Evolutionary conservation across 208 protist genomes (phyloP), one percentile per base, ranked within the genome.

Genomic region (Angomonas ambiguus): DNA sequence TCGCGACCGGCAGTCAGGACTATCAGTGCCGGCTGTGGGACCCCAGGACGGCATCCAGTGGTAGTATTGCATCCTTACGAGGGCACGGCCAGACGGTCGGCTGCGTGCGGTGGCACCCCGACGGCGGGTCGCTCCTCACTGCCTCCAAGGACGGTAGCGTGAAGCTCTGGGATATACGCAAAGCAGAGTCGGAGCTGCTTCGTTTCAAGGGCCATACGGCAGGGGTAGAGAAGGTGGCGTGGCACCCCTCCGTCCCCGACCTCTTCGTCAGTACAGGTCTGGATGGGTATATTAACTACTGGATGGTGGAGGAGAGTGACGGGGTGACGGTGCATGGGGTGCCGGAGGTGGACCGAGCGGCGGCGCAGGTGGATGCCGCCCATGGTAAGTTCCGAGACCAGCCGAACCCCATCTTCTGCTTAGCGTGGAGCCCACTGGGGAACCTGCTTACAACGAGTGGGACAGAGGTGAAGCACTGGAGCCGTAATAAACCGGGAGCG

Each of bases 1-100:
- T 96, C 51, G 81, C 87, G 1, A 93, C 90, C 22, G 90, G 87
- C n/a, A 92, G 87, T 55, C 86, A 93, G 64, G 90, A 96, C 73
- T 84, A 79, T 51, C 79, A 91, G 67, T 87, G 79, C 67, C 83
- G 90, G 11, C 69, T 96, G 42, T 96, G 90, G 87, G 90, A 96
- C 57, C 90, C 90, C 18, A 84, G 90, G 32, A 88, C 85, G 16
- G 85, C 85, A 0, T 76, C 83, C 24, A 72, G 79, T 13, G 83
- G 85, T 45, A 93, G 85, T 68, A 78, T 96, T 10, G 85, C 85
- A 16, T 81, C 83, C 4, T 79, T 96, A 42, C 80, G 90, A 53
- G 87, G 85, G 27, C 90, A 96, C 77, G 83, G 83, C 28, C 83
- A 93, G 69, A 67, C 85, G 0, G 72, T 93, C 4, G 84, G 76